Percentiles rank a stretch among this genome's conserved stretches.
Evolutionary conservation across 768 basidiomycete species (phyloP).

Genomic region (Macrocybe gigantea): DNA sequence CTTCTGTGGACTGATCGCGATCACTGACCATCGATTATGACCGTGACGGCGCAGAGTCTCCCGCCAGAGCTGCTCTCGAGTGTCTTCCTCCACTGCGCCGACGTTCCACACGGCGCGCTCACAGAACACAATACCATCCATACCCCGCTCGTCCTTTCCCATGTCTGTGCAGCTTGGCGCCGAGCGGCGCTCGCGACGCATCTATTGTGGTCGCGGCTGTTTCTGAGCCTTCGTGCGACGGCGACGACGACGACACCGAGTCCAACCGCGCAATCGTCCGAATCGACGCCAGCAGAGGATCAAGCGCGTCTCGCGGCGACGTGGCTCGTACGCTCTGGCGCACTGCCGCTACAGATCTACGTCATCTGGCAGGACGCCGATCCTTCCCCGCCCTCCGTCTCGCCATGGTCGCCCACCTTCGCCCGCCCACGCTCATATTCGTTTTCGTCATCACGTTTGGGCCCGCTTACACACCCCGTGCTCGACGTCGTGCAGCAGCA

Average conservation of each 20-base stretch:
- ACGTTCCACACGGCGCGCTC: conserved; percentile 18
- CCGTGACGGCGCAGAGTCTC: conserved; percentile 5
- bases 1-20: too few relatives aligned
- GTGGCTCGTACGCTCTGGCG: conserved; percentile 15
- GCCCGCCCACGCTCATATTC: too few relatives aligned
- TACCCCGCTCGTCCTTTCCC: conserved; percentile 31
- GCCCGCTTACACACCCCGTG: conserved; percentile 7
- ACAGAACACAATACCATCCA: conserved; percentile 28
- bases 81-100: conserved; percentile 31
- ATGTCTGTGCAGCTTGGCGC: conserved; percentile 35
- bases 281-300: too few relatives aligned
- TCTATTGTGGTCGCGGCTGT: conserved; percentile 34
- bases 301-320: conserved; percentile 9
- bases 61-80: conserved; percentile 36
- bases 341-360: conserved; percentile 15
- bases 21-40: too few relatives aligned
- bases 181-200: conserved; percentile 32
- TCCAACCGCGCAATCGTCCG: background rate
- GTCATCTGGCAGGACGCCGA: conserved; percentile 14
- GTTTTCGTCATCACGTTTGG: too few relatives aligned
- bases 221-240: conserved; percentile 17
- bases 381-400: conserved; percentile 9
- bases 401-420: too few relatives aligned
- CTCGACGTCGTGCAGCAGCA: conserved; percentile 15
- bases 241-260: conserved; percentile 8